Percentiles rank a stretch among this genome's conserved stretches.
Evolutionary conservation across 1,139 yeast genomes (phyloP).

Genomic region (Debaryomyces sp.): DNA sequence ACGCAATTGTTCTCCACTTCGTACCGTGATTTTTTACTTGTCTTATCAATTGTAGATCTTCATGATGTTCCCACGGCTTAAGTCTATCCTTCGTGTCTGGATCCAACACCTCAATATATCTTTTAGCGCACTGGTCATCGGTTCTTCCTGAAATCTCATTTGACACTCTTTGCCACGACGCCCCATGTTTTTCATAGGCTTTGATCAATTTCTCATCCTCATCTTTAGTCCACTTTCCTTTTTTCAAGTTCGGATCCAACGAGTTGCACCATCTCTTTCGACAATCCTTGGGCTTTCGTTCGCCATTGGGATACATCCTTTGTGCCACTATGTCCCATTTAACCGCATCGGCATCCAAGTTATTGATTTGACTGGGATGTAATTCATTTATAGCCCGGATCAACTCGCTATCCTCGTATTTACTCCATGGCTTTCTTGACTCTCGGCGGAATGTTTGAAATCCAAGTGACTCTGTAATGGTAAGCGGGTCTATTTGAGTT

Average conservation of each 20-base stretch:
- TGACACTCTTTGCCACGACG: conserved; percentile 87
- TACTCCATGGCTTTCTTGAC: conserved; percentile 68
- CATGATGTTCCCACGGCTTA: conserved; percentile 78
- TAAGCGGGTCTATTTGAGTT: conserved; percentile 61
- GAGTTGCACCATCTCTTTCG: conserved; percentile 79
- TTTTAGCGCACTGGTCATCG: conserved; percentile 92
- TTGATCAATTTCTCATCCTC: conserved; percentile 71
- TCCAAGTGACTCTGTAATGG: conserved; percentile 74
- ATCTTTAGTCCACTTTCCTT: conserved; percentile 87
- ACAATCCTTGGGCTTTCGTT: conserved; percentile 68
- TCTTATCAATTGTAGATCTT: conserved; percentile 67
- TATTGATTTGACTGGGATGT: conserved; percentile 23
- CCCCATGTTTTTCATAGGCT: conserved; percentile 70
- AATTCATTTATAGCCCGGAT: conserved; percentile 36
- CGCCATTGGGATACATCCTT: conserved; percentile 33
- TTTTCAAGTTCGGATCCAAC: conserved; percentile 75
- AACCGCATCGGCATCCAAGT: conserved; percentile 35
- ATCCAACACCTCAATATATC: conserved; percentile 86
- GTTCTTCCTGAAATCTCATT: conserved; percentile 79
- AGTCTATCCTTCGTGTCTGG: conserved; percentile 79
- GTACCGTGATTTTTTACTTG: conserved; percentile 79
- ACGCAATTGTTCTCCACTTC: conserved; percentile 84
- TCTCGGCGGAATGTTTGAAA: conserved; percentile 69
- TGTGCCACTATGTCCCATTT: conserved; percentile 75
- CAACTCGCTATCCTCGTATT: conserved; percentile 60